Evolutionary conservation across 306 rosid species (phyloP), one percentile per base, ranked within the genome.

Genomic region (Begonia peltatifolia): DNA sequence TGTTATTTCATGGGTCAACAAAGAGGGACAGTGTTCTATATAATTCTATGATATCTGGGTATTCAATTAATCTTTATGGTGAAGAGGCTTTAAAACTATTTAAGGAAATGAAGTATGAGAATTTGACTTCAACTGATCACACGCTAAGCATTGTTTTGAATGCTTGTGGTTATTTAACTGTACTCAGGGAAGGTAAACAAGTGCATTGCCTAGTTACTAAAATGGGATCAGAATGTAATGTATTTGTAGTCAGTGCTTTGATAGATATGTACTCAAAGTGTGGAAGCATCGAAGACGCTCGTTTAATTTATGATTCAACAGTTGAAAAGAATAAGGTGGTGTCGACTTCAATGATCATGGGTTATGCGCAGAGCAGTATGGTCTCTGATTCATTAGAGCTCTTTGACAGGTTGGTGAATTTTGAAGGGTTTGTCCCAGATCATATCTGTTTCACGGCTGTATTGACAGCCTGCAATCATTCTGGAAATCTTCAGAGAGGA

Each of bases 231-330:
- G 74, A 70, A 54, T 66, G 68, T 53, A 82, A 75, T 68, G 69
- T 75, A 42, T 82, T 72, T 43, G 76, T 78, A 56, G 80, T 64
- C 56, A 72, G 82, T 65, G 73, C 90, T 57, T 62, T 82, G 64
- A 62, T 78, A 15, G 84, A 82, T 68, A 82, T 82, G 90, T 82
- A 82, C 55, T 78, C 90, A 2, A 78, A 82, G 63, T 66, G 85
- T 9, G 82, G 90, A 12, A 73, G 76, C 53, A 47, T 78, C 41
- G 73, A 75, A 7, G 80, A 58, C 10, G 82, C 90, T 49, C 61
- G 52, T 48, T 11, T 16, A 18, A 68, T 82, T 68, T 78, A 75
- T 46, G 72, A 73, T 57, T 79, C 52, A 22, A 68, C 72, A 10
- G 54, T 69, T n/a, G 50, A 55, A 25, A 70, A 70, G 71, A 78